Evolutionary conservation across 1,139 yeast species (phyloP).

Genomic region (Chernovozyma sophiae-reginae): DNA sequence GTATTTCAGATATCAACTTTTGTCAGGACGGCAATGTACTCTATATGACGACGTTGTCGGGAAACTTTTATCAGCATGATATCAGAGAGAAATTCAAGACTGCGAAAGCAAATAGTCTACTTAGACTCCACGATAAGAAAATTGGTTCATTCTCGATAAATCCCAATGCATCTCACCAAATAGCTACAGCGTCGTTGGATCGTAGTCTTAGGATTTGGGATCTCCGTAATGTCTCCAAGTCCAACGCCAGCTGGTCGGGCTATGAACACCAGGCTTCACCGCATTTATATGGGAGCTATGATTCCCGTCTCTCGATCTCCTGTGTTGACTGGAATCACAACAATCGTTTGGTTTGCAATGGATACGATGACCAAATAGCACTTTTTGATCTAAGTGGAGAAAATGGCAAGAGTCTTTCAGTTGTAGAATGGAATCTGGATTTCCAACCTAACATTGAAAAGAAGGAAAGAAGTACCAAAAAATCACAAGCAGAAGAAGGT

Average conservation of each 20-base stretch:
- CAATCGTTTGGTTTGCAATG: conserved; percentile 82
- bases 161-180: conserved; percentile 54
- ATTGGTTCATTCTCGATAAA: conserved; percentile 84
- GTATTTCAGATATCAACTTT: conserved; percentile 60
- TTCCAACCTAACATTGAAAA: conserved; percentile 17
- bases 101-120: conserved; percentile 26
- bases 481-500: conserved; percentile 17
- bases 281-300: conserved; percentile 57
- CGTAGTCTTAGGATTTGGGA: conserved; percentile 86
- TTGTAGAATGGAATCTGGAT: conserved; percentile 25
- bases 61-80: conserved; percentile 73
- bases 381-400: conserved; percentile 33
- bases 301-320: conserved; percentile 76
- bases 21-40: conserved; percentile 43
- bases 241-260: conserved; percentile 38
- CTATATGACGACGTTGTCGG: conserved; percentile 73
- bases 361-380: conserved; percentile 83
- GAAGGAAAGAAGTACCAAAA: conserved; percentile 10
- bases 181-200: conserved; percentile 87
- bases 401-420: conserved; percentile 7
- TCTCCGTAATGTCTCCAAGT: conserved; percentile 47
- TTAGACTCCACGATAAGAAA: conserved; percentile 79
- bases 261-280: conserved; percentile 40
- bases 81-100: conserved; percentile 43
- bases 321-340: conserved; percentile 79